phyloP scores from a whole-genome alignment of 768 basidiomycete genomes.

The Cystofilobasidium capitatum region DNA sequence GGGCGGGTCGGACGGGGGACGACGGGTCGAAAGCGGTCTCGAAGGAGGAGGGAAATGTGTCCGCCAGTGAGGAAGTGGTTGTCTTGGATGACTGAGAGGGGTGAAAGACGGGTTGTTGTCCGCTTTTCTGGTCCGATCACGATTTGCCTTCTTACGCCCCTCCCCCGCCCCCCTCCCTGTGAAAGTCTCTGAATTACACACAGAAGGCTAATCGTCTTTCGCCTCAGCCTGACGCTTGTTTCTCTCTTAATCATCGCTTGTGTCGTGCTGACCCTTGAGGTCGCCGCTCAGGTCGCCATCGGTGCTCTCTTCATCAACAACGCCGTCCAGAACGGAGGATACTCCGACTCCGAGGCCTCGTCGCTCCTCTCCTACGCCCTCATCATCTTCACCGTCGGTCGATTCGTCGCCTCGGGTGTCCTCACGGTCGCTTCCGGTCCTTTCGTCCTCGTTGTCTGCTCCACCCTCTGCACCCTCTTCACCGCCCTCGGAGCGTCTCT shows the following conservation, averaged over 20 bases:
- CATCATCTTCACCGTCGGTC: slow-evolving; percentile 51
- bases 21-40: too few relatives aligned
- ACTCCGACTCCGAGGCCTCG: slow-evolving; percentile 49
- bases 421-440: slow-evolving; percentile 59
- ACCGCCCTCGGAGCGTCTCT: slow-evolving; percentile 48
- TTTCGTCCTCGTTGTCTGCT: slow-evolving; percentile 51
- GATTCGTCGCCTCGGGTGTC: slow-evolving; percentile 54
- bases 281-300: slow-evolving; percentile 60
- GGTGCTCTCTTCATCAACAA: slow-evolving; percentile 60
- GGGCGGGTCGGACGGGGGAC: too few relatives aligned
- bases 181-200: too few relatives aligned
- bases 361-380: slow-evolving; percentile 63
- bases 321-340: slow-evolving; percentile 51
- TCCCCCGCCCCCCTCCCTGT: too few relatives aligned
- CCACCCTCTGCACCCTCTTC: slow-evolving; percentile 48
- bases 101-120: too few relatives aligned
- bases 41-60: too few relatives aligned
- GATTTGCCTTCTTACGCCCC: too few relatives aligned
- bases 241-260: slow-evolving; percentile 38
- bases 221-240: too few relatives aligned
- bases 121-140: too few relatives aligned
- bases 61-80: too few relatives aligned
- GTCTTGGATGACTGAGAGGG: too few relatives aligned
- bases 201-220: too few relatives aligned
- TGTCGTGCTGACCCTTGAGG: slow-evolving; percentile 48